Base-by-base conservation (phyloP, 2,329 filamentous ascomycete genomes). In the Aspergillus luchuensis region DNA sequence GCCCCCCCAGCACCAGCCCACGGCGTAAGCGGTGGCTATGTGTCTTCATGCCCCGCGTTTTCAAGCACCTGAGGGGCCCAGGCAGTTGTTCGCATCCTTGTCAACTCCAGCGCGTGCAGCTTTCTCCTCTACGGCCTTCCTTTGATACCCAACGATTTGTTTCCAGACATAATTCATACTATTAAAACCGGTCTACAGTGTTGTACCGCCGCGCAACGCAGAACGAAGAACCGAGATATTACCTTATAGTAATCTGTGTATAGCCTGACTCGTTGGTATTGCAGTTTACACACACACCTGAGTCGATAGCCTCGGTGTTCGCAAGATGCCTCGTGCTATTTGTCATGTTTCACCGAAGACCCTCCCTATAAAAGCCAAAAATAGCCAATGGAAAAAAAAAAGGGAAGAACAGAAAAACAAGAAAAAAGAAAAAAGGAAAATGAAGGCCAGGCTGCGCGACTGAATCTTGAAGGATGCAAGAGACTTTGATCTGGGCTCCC, bases 1-100 rank as follows among this genome's bases (percentile, higher is more conserved):
- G 85, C 89, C 90, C 60, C 90, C 92, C 71, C 91, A 91, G 79
- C 89, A 91, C 71, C 89, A 91, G 67, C 91, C 93, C 77, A 89
- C 91, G 79, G 88, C 89, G 78, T 92, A 77, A 73, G 68, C 52
- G 43, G 59, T 59, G 39, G 58, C 58, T 61, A 25, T 57, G 43
- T 59, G 39, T 57, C 48, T 58, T 50, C 57, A 19, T 63, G 56
- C 61, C 51, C 52, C 65, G 47, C 61, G 63, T 65, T 66, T 57
- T 36, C 65, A 56, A 61, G 62, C 60, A 60, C 64, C 61, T 60
- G 62, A 66, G 66, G 69, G 63, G 63, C 62, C 60, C 58, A 64
- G 65, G 63, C 67, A 60, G 61, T 68, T 68, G 68, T 66, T 67
- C 66, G 67, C 63, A 69, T 65, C 63, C 63, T 72, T 63, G 62